Evolutionary conservation across 345 rosid species (phyloP).

Genomic region (Jatropha curcas): DNA sequence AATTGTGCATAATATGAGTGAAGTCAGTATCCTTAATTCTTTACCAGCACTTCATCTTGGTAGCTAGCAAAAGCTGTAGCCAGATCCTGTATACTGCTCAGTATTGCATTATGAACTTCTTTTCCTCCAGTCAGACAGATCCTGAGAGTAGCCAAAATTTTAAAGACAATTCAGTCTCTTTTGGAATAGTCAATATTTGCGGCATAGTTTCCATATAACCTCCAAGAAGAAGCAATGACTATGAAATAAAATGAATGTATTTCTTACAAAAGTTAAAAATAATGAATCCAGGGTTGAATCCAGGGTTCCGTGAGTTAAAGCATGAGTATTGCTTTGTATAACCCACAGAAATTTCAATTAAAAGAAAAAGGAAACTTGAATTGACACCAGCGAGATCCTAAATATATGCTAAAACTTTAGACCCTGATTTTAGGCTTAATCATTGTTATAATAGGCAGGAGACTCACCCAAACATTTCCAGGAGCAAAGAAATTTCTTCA

Average conservation of each 20-base stretch:
- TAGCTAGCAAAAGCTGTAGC: constrained; percentile 73
- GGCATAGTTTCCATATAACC: not conserved
- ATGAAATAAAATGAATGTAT: constrained; percentile 2
- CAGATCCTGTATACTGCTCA: constrained; percentile 94
- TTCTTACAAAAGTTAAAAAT: not conserved
- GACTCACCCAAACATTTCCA: constrained; percentile 85
- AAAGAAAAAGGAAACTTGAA: not conserved
- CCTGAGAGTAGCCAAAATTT: constrained; percentile 39
- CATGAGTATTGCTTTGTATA: too few species aligned
- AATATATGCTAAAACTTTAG: not conserved
- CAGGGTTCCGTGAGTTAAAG: not conserved
- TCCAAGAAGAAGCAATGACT: constrained; percentile 10
- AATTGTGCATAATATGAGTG: constrained; percentile 7
- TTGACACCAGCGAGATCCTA: not conserved
- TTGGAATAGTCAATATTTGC: not conserved
- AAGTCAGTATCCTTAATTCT: constrained; percentile 20
- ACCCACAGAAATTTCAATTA: not conserved
- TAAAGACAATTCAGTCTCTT: constrained; percentile 2
- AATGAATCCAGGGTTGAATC: not conserved
- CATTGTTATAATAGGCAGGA: constrained; percentile 6
- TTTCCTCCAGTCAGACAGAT: constrained; percentile 86
- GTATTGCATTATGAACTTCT: constrained; percentile 91
- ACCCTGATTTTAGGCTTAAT: constrained; percentile 13
- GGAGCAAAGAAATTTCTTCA: constrained; percentile 82
- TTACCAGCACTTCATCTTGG: constrained; percentile 96